Percentiles rank a stretch among this genome's conserved stretches.
phyloP scores from a whole-genome alignment of 495 filamentous ascomycete species.

The Jackrogersella multiformis region DNA sequence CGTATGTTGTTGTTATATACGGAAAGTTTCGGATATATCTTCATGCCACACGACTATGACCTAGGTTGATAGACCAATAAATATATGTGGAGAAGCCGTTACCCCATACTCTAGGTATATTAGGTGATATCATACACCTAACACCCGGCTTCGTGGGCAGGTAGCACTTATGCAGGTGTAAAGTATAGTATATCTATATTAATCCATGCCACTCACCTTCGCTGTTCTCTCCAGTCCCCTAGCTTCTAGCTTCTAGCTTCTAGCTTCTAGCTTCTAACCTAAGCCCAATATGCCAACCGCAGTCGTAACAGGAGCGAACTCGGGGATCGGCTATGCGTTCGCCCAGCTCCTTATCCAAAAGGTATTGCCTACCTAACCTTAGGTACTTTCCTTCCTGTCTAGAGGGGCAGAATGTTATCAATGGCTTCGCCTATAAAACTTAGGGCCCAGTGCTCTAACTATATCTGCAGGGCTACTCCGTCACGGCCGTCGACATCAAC shows the following conservation, averaged over 20 bases:
- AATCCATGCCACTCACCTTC: conserved; percentile 14
- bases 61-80: too few relatives aligned
- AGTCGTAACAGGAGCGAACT: conserved; percentile 57
- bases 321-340: conserved; percentile 54
- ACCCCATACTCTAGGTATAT: too few relatives aligned
- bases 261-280: too few relatives aligned
- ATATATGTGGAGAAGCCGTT: too few relatives aligned
- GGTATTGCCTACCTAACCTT: background rate
- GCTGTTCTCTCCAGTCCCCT: background rate
- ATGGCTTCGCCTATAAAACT: background rate
- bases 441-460: background rate
- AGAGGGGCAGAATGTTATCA: background rate
- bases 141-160: conserved; percentile 20
- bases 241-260: background rate
- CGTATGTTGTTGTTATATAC: too few relatives aligned
- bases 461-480: conserved; percentile 12
- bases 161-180: conserved; percentile 22
- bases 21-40: too few relatives aligned
- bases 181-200: conserved; percentile 4
- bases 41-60: too few relatives aligned
- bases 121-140: too few relatives aligned
- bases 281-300: conserved; percentile 1
- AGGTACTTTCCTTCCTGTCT: background rate
- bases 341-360: conserved; percentile 44
- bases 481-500: conserved; percentile 21